These are phyloP conservation scores for Galeopsis tetrahit DNA, from an alignment of 257 asterid genomes.

Conservation along the genomic window DNA sequence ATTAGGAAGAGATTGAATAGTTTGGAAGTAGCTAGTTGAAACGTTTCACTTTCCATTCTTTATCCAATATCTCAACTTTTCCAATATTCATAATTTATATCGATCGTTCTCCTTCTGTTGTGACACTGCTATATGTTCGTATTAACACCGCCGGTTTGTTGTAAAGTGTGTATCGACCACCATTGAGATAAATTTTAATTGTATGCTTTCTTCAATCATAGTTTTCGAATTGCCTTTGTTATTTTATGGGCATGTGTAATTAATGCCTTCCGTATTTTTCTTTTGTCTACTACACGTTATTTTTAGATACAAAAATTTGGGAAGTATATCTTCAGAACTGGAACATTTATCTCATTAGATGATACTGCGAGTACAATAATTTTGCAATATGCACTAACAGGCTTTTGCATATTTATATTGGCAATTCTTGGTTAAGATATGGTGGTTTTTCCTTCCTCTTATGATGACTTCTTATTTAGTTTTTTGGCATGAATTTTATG, in stretches of 20 bases:
- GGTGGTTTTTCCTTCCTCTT: not conserved
- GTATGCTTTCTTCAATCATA: slow-evolving; percentile 51
- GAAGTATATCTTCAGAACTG: slow-evolving; percentile 78
- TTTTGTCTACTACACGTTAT: slow-evolving; percentile 45
- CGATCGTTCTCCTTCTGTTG: too few species aligned
- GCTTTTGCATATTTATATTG: slow-evolving; percentile 17
- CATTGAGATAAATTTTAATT: too few species aligned
- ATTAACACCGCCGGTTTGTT: too few species aligned
- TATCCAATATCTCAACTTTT: too few species aligned
- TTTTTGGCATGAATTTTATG: slow-evolving; percentile 75
- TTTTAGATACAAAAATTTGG: slow-evolving; percentile 59
- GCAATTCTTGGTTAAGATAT: slow-evolving; percentile 10
- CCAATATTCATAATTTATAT: too few species aligned
- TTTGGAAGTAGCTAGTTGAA: too few species aligned
- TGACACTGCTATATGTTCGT: too few species aligned
- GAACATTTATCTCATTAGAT: slow-evolving; percentile 64
- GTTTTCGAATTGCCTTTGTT: not conserved
- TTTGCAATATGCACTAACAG: slow-evolving; percentile 19
- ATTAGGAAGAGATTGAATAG: too few species aligned
- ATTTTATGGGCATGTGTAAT: not conserved
- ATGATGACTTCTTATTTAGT: slow-evolving; percentile 22
- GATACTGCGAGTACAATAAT: slow-evolving; percentile 66
- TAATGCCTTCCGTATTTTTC: slow-evolving; percentile 5
- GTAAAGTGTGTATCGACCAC: too few species aligned
- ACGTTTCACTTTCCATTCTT: too few species aligned